phyloP scores from a whole-genome alignment of 768 basidiomycete species.

The Rhodotorula sphaerocarpa region DNA sequence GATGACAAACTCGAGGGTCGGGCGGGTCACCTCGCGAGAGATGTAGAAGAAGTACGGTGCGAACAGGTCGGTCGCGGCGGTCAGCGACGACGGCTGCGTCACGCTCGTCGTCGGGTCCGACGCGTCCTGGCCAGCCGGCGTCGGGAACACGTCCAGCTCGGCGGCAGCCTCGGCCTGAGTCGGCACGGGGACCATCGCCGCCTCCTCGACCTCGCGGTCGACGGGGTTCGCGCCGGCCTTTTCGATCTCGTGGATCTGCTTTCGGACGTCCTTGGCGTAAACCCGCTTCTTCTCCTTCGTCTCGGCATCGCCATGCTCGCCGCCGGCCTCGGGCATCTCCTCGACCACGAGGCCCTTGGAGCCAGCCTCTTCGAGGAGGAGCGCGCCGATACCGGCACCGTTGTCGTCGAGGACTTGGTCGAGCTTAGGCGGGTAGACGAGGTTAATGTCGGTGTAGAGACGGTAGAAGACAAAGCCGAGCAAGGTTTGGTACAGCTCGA shows the following conservation, averaged over 20 bases:
- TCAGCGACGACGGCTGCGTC: conserved; percentile 39
- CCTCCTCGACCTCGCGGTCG: conserved; percentile 36
- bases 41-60: conserved; percentile 82
- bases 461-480: conserved; percentile 95
- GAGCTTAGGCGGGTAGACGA: conserved; percentile 90
- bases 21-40: conserved; percentile 81
- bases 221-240: conserved; percentile 8
- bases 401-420: conserved; percentile 78
- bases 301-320: conserved; percentile 43
- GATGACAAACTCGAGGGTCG: conserved; percentile 88
- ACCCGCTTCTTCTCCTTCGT: conserved; percentile 44
- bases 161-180: conserved; percentile 40
- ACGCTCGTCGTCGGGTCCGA: conserved; percentile 31
- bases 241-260: conserved; percentile 41
- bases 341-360: conserved; percentile 40
- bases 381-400: conserved; percentile 79
- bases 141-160: conserved; percentile 41
- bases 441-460: conserved; percentile 85
- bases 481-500: conserved; percentile 94
- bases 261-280: conserved; percentile 54
- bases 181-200: conserved; percentile 33
- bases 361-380: conserved; percentile 56
- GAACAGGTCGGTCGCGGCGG: conserved; percentile 52
- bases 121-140: conserved; percentile 39
- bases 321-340: conserved; percentile 38